Evolutionary conservation across 345 rosid species (phyloP), one percentile per base, ranked within the genome.

Genomic region (Schrenkiella parvula): DNA sequence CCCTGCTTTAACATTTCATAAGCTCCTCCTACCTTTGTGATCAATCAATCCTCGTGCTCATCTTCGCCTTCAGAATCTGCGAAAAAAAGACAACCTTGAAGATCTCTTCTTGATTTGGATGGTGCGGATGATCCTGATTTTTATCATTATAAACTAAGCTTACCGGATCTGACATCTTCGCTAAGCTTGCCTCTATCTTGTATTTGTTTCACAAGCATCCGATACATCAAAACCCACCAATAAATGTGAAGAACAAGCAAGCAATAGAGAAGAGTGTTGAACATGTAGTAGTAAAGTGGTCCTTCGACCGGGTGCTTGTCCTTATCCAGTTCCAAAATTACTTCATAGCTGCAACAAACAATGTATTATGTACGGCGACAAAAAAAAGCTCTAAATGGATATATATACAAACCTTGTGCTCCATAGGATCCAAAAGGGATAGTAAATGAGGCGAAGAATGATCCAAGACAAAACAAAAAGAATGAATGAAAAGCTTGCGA

Each of bases 21-120:
- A n/a, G 18, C 46, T 53, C n/a, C 21, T 41, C 8, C 28, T 44
- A 55, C 42, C 28, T 66, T 68, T 61, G 51, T 65, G 32, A 62
- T 17, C 29, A 34, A 41, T 92, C 81, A 93, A 77, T 93, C 92
- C 71, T 87, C 86, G 28, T 90, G 98, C 29, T 85, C 96, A 39
- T 82, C 86, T 73, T 91, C 96, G 22, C 68, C 85, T 79, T 92
- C 96, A 5, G 98, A 89, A 76, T 92, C 96, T 93, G 85, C 81
- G 41, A 12, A 38, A 52, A 18, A 28, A 8, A 67, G 1, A 39
- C 54, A 32, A 46, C 54, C 3, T 43, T 67, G 64, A 66, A 29
- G 32, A 37, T 5, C 18, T 43, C 19, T 37, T 47, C 12, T 51
- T 43, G 2, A 23, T 7, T 56, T 34, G 35, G 35, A 68, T 43